Percentiles rank a stretch among this genome's conserved stretches.
Conservation (phyloP, 177 flowering plant species). For the Vitis hybrid region DNA sequence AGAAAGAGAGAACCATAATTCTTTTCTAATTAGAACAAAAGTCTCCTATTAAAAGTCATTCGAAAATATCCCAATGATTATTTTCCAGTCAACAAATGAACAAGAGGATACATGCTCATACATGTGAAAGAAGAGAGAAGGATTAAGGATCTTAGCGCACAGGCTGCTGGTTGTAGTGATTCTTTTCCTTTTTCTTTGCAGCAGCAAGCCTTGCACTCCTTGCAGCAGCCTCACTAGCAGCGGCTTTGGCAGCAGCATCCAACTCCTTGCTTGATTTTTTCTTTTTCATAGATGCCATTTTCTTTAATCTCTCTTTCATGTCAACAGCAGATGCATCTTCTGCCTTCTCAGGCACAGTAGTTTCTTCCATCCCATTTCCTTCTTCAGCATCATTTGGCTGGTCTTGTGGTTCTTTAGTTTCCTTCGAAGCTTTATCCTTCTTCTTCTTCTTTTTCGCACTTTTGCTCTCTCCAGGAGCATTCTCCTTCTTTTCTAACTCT, state of each 20-base stretch:
- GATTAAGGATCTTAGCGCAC: slow-evolving; percentile 42
- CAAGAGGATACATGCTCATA: slow-evolving; percentile 20
- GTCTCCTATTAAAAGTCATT: slow-evolving; percentile 16
- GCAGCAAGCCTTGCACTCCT: slow-evolving; percentile 92
- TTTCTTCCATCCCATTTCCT: slow-evolving; percentile 37
- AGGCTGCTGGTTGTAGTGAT: slow-evolving; percentile 97
- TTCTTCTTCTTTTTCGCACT: slow-evolving; percentile 83
- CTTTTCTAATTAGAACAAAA: slow-evolving; percentile 9
- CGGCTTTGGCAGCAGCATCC: slow-evolving; percentile 89
- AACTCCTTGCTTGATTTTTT: slow-evolving; percentile 84
- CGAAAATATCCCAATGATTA: slow-evolving; percentile 34
- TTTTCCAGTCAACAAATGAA: slow-evolving; percentile 34
- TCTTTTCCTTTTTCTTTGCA: slow-evolving; percentile 97
- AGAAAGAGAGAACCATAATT: background rate
- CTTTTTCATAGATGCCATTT: slow-evolving; percentile 70
- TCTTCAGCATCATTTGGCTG: slow-evolving; percentile 40
- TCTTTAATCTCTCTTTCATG: slow-evolving; percentile 83
- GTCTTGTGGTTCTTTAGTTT: slow-evolving; percentile 51
- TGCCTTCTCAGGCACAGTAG: slow-evolving; percentile 42
- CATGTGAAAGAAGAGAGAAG: slow-evolving; percentile 3
- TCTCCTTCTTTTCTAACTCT: slow-evolving; percentile 55
- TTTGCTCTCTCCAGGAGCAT: slow-evolving; percentile 55
- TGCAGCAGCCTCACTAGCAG: slow-evolving; percentile 87
- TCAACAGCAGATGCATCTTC: slow-evolving; percentile 58
- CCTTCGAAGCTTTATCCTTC: slow-evolving; percentile 69